Evolutionary conservation across 306 rosid species (phyloP), one percentile per base, ranked within the genome.

Genomic region (Corylus heterophylla): DNA sequence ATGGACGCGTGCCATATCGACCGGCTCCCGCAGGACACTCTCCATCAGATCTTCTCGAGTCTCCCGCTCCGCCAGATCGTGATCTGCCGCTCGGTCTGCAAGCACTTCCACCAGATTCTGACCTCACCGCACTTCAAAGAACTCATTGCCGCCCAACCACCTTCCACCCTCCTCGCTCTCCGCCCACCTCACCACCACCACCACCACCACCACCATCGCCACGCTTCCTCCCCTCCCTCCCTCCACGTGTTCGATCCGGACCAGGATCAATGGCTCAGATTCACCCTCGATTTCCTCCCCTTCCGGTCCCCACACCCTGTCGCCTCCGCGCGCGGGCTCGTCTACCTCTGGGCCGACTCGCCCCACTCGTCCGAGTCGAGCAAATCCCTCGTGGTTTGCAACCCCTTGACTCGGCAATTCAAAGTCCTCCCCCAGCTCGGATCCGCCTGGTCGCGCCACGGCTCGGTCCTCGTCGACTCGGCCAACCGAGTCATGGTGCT

Each of bases 381-480:
- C 42, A 94, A 92, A 75, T 86, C 97, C 0, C 91, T 94, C 10
- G 62, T 94, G 12, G 91, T 90, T 14, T 92, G 97, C 42, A 94
- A 94, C 81, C 98, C 97, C 1, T 73, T 94, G 54, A 92, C 93
- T 5, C 91, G 89, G 22, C 90, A 74, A 25, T 94, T 88, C 78
- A 89, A 90, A 5, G 85, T 82, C 47, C 85, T 94, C 69, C 98
- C 98, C 0, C 97, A 81, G 73, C 89, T 94, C 5, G 98, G 98
- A 35, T 94, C 98, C 12, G 98, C 98, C 16, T 94, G 98, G 98
- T 90, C 97, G 7, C 88, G 97, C 31, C 98, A 94, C 45, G 98
- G 98, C 14, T 81, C 91, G 7, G 98, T 94, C 49, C 87, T 94
- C 3, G 97, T 91, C 8, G 97, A 92, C 84, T 71, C 93, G 25